Evolutionary conservation across 768 basidiomycete genomes (phyloP).

Genomic region (Rhizopogon salebrosus): DNA sequence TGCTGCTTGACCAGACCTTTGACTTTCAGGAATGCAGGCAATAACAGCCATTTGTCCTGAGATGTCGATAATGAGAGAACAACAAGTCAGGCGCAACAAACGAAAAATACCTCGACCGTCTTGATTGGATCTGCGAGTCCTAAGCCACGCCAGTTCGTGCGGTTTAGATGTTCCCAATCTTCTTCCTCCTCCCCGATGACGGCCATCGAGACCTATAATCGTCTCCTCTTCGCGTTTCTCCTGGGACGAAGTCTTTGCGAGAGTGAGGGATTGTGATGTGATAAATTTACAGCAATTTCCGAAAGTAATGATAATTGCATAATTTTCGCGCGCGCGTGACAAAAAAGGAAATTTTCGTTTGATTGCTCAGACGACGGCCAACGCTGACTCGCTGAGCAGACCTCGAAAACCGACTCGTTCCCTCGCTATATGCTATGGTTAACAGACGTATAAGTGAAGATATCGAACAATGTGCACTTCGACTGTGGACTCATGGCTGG

Average conservation of each 20-base stretch:
- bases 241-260: neutral
- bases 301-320: too few relatives aligned
- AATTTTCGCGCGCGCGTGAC: too few relatives aligned
- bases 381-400: too few relatives aligned
- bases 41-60: conserved; percentile 97
- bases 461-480: too few relatives aligned
- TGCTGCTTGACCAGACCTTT: conserved; percentile 99
- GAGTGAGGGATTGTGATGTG: neutral
- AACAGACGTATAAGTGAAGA: too few relatives aligned
- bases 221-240: neutral
- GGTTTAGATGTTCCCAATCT: conserved; percentile 57
- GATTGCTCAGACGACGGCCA: too few relatives aligned
- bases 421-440: too few relatives aligned
- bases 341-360: too few relatives aligned
- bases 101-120: conserved; percentile 71
- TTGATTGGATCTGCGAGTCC: conserved; percentile 88
- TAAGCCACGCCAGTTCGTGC: conserved; percentile 66
- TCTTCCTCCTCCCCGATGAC: conserved; percentile 24
- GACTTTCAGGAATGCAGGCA: conserved; percentile 94
- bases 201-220: neutral
- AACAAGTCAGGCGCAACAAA: conserved; percentile 1
- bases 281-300: too few relatives aligned
- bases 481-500: too few relatives aligned
- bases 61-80: neutral
- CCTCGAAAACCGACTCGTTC: too few relatives aligned